A percentile compares a stretch with the other conserved stretches of the same genome.
phyloP scores from a whole-genome alignment of 179 eudicot species.

The Drosera spatulata region DNA sequence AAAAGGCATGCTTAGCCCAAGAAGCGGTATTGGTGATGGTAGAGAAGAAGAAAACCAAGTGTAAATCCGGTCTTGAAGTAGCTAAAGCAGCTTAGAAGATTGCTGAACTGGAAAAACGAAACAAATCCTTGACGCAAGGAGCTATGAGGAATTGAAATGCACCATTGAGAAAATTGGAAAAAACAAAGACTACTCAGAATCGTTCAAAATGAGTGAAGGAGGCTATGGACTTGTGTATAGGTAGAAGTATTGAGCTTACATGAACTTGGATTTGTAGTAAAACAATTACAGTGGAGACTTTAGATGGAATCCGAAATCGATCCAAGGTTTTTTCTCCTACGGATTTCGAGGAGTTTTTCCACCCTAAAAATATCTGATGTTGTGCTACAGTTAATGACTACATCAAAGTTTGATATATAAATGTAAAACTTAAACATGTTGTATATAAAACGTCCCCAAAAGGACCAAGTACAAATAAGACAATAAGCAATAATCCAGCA shows the following conservation, averaged over 20 bases:
- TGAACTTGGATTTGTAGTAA: no score
- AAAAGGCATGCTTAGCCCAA: conserved; percentile 22
- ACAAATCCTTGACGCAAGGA: background rate
- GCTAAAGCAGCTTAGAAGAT: conserved; percentile 35
- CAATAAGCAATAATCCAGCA: no score
- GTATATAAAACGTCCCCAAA: no score
- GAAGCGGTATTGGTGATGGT: conserved; percentile 29
- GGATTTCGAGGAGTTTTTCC: no score
- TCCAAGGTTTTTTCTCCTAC: no score
- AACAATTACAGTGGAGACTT: no score
- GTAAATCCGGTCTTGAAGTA: conserved; percentile 32
- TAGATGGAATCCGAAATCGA: no score
- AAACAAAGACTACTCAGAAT: conserved; percentile 23
- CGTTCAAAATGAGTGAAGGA: conserved; percentile 38
- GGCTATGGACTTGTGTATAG: conserved; percentile 10
- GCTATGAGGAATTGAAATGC: conserved; percentile 23
- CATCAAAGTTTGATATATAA: no score
- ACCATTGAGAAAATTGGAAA: conserved; percentile 38
- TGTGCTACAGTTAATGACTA: no score
- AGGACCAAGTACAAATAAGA: no score
- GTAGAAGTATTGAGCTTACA: conserved; percentile 35
- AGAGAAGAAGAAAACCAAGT: conserved; percentile 32
- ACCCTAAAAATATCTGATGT: no score
- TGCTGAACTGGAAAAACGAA: conserved; percentile 35
- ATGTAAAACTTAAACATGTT: no score